A percentile compares a stretch with the other conserved stretches of the same genome.
These are phyloP conservation scores for Sanghuangporus baumii DNA, from an alignment of 1,284 basidiomycete genomes.

Conservation along the genomic window DNA sequence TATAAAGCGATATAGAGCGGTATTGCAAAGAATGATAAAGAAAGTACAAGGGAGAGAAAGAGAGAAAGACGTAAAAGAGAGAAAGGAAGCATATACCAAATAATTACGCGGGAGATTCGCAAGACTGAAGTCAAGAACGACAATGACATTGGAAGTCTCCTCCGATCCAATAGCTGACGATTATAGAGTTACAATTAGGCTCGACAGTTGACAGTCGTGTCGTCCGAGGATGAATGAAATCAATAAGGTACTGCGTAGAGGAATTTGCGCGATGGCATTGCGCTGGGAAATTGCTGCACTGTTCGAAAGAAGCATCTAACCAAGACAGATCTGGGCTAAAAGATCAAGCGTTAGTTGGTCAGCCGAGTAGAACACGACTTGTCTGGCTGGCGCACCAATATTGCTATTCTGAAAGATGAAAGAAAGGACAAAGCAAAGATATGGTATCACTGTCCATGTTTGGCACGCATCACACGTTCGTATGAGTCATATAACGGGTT, in stretches of 20 bases:
- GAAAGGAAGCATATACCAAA: not conserved
- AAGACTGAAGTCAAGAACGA: not conserved
- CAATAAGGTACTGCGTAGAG: no score
- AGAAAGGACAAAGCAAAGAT: not conserved
- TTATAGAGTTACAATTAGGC: not conserved
- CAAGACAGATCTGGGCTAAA: not conserved
- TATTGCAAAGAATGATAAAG: not conserved
- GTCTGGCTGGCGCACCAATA: not conserved
- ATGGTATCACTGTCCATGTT: constrained; percentile 22
- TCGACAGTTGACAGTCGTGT: not conserved
- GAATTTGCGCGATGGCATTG: no score
- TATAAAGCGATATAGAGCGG: not conserved
- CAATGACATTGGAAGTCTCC: not conserved
- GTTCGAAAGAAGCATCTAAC: not conserved
- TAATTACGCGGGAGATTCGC: not conserved
- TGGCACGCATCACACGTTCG: constrained; percentile 59
- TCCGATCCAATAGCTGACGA: not conserved
- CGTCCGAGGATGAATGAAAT: not conserved
- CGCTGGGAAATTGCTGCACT: no score
- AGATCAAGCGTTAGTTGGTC: not conserved
- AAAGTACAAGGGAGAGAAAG: not conserved
- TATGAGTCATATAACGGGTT: constrained; percentile 64
- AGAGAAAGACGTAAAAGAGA: not conserved
- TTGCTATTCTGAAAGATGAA: not conserved
- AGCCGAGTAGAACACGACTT: no score